Conservation (phyloP, 192 early-diverging fungal genomes). For the Irineochytrium annulatum region DNA sequence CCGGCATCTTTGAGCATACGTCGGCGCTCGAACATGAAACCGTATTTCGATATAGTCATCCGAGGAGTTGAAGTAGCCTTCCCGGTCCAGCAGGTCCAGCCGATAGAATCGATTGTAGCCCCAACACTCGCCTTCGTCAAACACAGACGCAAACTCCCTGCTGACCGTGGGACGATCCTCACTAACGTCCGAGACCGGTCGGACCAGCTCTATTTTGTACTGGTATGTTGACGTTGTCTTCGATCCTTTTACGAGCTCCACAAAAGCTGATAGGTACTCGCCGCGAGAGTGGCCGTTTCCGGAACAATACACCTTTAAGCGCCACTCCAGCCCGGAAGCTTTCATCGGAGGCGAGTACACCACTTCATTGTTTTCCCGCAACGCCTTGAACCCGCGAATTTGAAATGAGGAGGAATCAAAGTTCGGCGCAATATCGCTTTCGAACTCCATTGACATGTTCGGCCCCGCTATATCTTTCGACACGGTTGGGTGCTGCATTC, state of each 20-base stretch:
- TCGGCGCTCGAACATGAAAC: conserved; percentile 26
- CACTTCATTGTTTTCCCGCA: conserved; percentile 2
- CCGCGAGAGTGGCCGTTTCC: conserved; percentile 14
- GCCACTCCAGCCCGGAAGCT: conserved; percentile 23
- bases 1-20: conserved; percentile 28
- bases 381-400: neutral
- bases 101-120: conserved; percentile 33
- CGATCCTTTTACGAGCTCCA: neutral
- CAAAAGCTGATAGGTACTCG: conserved; percentile 2
- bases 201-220: conserved; percentile 30
- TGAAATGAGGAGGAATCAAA: conserved; percentile 6
- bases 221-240: conserved; percentile 20
- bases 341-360: conserved; percentile 13
- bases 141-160: conserved; percentile 24
- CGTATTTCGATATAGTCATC: conserved; percentile 17
- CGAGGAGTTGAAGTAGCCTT: conserved; percentile 11
- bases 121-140: conserved; percentile 22
- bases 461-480: neutral
- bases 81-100: conserved; percentile 14
- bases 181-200: neutral
- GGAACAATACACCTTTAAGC: conserved; percentile 32
- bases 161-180: neutral
- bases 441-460: neutral
- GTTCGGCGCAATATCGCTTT: neutral
- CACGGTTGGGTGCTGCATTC: neutral